These are phyloP conservation scores for Candida takata DNA, from an alignment of 805 yeast species.

Conservation along the genomic window DNA sequence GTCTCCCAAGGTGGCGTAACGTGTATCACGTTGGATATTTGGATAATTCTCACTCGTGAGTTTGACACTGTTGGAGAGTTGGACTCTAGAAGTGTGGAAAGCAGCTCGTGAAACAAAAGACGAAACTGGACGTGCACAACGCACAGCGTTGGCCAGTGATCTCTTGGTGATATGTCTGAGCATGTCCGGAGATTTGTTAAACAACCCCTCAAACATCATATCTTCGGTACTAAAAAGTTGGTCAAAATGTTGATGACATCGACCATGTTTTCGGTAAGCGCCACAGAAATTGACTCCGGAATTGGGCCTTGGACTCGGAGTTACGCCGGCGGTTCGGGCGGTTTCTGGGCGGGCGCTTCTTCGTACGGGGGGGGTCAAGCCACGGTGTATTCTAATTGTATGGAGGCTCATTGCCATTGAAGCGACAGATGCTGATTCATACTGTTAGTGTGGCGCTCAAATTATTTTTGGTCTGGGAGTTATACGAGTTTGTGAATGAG, in stretches of 20 bases:
- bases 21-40: slow-evolving; percentile 41
- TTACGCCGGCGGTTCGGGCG: neutral
- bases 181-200: slow-evolving; percentile 4
- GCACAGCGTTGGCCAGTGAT: slow-evolving; percentile 3
- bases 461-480: neutral
- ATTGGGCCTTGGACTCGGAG: neutral
- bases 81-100: slow-evolving; percentile 3
- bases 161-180: slow-evolving; percentile 5
- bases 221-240: neutral
- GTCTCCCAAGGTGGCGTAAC: slow-evolving; percentile 44
- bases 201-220: no score
- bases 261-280: slow-evolving; percentile 1
- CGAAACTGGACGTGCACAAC: neutral
- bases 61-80: slow-evolving; percentile 23
- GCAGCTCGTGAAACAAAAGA: neutral
- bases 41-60: slow-evolving; percentile 71
- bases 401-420: no score
- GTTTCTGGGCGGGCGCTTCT: neutral
- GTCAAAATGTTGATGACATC: neutral
- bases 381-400: no score
- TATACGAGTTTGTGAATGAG: no score
- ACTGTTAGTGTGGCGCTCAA: neutral
- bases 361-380: no score
- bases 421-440: neutral
- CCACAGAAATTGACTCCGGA: neutral